Percentiles rank a stretch among this genome's conserved stretches.
Conservation (phyloP, 148 eudicot genomes). For the Rheum nobile region DNA sequence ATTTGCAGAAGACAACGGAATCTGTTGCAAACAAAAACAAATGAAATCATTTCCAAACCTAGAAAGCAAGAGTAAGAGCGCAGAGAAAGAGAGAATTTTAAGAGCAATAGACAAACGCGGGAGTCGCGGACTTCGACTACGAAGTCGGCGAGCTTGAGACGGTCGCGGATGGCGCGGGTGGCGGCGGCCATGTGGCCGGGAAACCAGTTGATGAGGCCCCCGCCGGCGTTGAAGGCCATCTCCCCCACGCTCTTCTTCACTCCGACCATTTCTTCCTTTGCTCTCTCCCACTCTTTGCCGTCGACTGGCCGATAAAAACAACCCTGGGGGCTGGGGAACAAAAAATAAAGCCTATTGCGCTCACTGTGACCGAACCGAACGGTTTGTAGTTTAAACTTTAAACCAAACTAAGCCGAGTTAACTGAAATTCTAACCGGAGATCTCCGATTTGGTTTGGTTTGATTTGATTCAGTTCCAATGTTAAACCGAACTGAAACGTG, state of each 20-base stretch:
- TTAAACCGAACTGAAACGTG: no score
- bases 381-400: no score
- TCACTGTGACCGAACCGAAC: no score
- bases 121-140: constrained; percentile 95
- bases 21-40: constrained; percentile 23
- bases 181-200: constrained; percentile 99
- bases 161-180: constrained; percentile 79
- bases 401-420: no score
- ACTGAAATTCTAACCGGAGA: no score
- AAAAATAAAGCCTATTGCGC: no score
- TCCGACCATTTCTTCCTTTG: constrained; percentile 18
- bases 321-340: neutral
- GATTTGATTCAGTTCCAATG: no score
- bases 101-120: constrained; percentile 32
- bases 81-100: neutral
- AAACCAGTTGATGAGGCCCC: constrained; percentile 82
- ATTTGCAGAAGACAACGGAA: constrained; percentile 85
- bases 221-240: constrained; percentile 67
- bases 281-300: neutral
- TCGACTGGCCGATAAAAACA: neutral
- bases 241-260: constrained; percentile 42
- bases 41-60: neutral
- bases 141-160: constrained; percentile 82
- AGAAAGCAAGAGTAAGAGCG: neutral
- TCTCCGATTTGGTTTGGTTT: no score